A percentile compares a stretch with the other conserved stretches of the same genome.
Conservation (phyloP, 257 asterid species). For the Gardenia jasminoides region DNA sequence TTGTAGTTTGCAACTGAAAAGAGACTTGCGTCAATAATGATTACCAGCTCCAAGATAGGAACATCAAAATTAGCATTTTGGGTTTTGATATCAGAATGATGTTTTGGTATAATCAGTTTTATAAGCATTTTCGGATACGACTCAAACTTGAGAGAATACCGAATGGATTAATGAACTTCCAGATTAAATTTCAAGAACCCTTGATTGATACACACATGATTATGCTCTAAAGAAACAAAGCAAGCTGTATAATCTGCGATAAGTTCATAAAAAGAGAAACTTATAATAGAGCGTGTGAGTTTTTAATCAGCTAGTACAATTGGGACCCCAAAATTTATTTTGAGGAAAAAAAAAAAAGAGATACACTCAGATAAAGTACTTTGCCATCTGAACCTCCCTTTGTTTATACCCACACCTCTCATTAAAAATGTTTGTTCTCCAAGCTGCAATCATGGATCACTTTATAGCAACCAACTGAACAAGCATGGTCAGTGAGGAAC, state of each 20-base stretch:
- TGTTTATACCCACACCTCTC: constrained; percentile 85
- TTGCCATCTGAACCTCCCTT: constrained; percentile 73
- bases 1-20: too few relatives aligned
- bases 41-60: too few relatives aligned
- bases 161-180: background rate
- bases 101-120: background rate
- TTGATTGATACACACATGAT: background rate
- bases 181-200: background rate
- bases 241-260: background rate
- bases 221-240: background rate
- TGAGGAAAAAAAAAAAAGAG: background rate
- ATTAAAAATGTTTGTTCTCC: constrained; percentile 60
- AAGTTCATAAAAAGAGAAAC: background rate
- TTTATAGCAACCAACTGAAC: constrained; percentile 70
- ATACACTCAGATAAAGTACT: constrained; percentile 48
- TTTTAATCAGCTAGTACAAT: background rate
- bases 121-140: too few relatives aligned
- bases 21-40: too few relatives aligned
- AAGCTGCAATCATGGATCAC: constrained; percentile 76
- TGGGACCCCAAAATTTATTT: background rate
- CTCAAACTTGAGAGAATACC: background rate
- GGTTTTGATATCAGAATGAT: too few relatives aligned
- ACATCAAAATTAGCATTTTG: too few relatives aligned
- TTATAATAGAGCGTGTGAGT: background rate
- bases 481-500: constrained; percentile 67